phyloP scores from a whole-genome alignment of 2,329 filamentous ascomycete species.

The Penicillium janthinellum region DNA sequence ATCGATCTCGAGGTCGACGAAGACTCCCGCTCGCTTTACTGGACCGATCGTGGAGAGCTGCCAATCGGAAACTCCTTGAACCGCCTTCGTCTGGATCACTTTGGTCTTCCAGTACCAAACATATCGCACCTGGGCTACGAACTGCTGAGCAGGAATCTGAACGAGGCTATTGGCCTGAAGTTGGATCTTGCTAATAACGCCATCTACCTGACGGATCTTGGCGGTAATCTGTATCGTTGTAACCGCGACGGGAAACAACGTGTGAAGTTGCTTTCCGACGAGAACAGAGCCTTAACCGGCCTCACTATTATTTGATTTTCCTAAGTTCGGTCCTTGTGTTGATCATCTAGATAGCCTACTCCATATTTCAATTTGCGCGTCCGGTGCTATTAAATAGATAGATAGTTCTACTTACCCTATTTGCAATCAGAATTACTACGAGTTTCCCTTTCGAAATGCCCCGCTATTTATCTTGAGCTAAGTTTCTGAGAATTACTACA shows the following conservation, averaged over 20 bases:
- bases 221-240: slow-evolving; percentile 1
- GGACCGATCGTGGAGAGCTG: slow-evolving; percentile 63
- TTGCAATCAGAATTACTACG: no score
- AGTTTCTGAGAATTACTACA: no score
- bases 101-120: not conserved
- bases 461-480: no score
- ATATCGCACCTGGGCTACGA: not conserved
- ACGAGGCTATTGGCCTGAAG: slow-evolving; percentile 17
- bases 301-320: not conserved
- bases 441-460: no score
- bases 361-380: no score
- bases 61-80: slow-evolving; percentile 59
- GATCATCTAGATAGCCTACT: no score
- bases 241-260: not conserved
- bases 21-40: slow-evolving; percentile 52
- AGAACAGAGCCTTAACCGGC: not conserved
- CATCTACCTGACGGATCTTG: slow-evolving; percentile 13
- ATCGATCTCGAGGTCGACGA: slow-evolving; percentile 61
- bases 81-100: slow-evolving; percentile 28
- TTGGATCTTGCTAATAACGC: slow-evolving; percentile 5
- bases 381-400: no score
- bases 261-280: not conserved
- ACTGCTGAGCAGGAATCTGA: slow-evolving; percentile 25
- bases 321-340: no score
- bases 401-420: no score